Conservation (phyloP, 2,329 filamentous ascomycete genomes). For the Xylariaceae sp. region DNA sequence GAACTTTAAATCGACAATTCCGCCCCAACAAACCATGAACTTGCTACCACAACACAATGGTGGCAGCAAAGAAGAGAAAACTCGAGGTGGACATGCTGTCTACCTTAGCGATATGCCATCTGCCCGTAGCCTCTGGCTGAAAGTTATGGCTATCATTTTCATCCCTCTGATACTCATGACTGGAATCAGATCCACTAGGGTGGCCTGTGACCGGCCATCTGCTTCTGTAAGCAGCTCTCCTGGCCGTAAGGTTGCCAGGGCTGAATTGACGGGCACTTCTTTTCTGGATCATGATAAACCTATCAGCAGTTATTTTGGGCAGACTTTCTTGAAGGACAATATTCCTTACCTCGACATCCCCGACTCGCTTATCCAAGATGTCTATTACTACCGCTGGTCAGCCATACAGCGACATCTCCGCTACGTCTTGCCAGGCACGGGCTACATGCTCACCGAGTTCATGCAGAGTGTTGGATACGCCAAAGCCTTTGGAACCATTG, state of each 20-base stretch:
- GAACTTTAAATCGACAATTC: too few relatives aligned
- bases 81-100: too few relatives aligned
- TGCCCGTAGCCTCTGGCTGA: too few relatives aligned
- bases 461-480: conserved; percentile 39
- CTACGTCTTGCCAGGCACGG: conserved; percentile 38
- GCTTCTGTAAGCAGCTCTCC: background rate
- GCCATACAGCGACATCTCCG: conserved; percentile 41
- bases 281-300: conserved; percentile 28
- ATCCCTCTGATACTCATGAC: conserved; percentile 13
- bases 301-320: conserved; percentile 24
- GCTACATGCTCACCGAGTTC: conserved; percentile 44
- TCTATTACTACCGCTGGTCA: conserved; percentile 45
- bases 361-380: conserved; percentile 39
- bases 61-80: too few relatives aligned
- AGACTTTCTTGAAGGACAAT: conserved; percentile 34
- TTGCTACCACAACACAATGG: too few relatives aligned
- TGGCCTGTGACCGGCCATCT: too few relatives aligned
- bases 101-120: too few relatives aligned
- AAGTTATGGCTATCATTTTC: conserved; percentile 11
- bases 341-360: conserved; percentile 45
- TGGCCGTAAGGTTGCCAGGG: background rate
- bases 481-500: conserved; percentile 30
- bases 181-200: too few relatives aligned
- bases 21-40: too few relatives aligned
- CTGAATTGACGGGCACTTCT: conserved; percentile 19